These are phyloP conservation scores for Chalaropsis thielavioides DNA, from an alignment of 2,329 filamentous ascomycete species.

Conservation along the genomic window DNA sequence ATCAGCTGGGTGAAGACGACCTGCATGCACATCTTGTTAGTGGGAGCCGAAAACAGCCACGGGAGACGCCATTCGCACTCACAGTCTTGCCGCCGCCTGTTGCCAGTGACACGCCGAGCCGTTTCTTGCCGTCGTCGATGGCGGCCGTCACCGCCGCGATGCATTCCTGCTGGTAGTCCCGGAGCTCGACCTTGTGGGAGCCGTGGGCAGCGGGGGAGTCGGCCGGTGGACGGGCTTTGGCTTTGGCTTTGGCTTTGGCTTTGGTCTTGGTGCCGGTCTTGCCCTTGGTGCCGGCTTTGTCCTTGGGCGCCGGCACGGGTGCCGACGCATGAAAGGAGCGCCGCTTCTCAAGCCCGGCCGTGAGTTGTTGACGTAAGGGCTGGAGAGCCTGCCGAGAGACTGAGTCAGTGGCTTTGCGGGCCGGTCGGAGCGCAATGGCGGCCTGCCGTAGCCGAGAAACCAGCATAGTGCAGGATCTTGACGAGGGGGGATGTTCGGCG, in stretches of 20 bases:
- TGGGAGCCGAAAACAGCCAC: too few species aligned
- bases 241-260: not conserved
- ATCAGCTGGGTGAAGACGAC: constrained; percentile 96
- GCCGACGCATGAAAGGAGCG: not conserved
- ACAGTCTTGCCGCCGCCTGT: constrained; percentile 85
- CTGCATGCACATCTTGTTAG: too few species aligned
- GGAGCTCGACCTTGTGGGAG: constrained; percentile 40
- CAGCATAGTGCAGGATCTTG: not conserved
- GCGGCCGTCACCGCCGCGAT: constrained; percentile 66
- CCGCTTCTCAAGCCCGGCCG: not conserved
- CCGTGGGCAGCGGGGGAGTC: not conserved
- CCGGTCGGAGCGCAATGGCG: not conserved
- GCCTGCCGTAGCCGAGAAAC: not conserved
- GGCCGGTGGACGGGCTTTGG: not conserved
- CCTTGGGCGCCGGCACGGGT: not conserved
- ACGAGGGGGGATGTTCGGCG: not conserved
- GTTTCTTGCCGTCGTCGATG: constrained; percentile 55
- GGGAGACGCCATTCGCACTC: too few species aligned
- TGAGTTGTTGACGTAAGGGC: not conserved
- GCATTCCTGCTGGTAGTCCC: constrained; percentile 82
- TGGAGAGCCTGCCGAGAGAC: not conserved
- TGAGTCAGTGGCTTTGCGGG: not conserved
- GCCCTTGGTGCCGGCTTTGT: not conserved
- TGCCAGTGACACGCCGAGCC: constrained; percentile 71
- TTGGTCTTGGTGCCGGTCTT: not conserved